Evolutionary conservation across 2,329 filamentous ascomycete species (phyloP), one percentile per base, ranked within the genome.

Genomic region (Fusarium subtropicale): DNA sequence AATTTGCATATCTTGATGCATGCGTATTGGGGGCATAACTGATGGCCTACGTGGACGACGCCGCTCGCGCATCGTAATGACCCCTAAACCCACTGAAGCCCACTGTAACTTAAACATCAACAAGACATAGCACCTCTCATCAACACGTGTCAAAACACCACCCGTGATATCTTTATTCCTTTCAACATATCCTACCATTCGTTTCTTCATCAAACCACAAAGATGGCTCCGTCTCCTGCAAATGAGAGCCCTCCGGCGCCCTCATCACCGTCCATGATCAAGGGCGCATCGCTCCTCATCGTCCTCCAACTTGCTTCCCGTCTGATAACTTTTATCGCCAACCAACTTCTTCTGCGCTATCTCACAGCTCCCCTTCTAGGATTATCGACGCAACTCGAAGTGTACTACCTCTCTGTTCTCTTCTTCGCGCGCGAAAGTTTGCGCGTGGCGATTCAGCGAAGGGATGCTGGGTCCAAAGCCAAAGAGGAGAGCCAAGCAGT

Each of bases 361-460:
- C 83, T 98, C 45, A 97, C 94, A 2, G 94, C 96, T 0, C 87
- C 91, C 61, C 85, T 97, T 0, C 87, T 99, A 2, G 96, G 95
- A 8, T 85, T 97, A 7, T 91, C 94, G 3, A 91, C 94, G 0
- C 96, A 97, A 78, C 86, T 99, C 5, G 96, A 99, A 75, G 89
- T 98, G 1, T 97, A 94, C 79, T 94, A 95, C 63, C 91, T 97
- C 45, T 93, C 94, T 0, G 90, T 97, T n/a, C 86, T 99, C 1
- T 97, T 97, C 79, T 98, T 99, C 76, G 92, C 96, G 0, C 88
- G 96, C 39, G 96, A 99, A 80, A 95, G 92, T 74, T 82, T 98
- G 50, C 91, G 96, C 18, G 91, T 97, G n/a, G 94, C 95, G 28
- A 88, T 97, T 36, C 95, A 98, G 80, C 87, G 96, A 53, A 92